A percentile compares a stretch with the other conserved stretches of the same genome.
These are phyloP conservation scores for Piedraia hortae DNA, from an alignment of 2,329 filamentous ascomycete genomes.

Conservation along the genomic window DNA sequence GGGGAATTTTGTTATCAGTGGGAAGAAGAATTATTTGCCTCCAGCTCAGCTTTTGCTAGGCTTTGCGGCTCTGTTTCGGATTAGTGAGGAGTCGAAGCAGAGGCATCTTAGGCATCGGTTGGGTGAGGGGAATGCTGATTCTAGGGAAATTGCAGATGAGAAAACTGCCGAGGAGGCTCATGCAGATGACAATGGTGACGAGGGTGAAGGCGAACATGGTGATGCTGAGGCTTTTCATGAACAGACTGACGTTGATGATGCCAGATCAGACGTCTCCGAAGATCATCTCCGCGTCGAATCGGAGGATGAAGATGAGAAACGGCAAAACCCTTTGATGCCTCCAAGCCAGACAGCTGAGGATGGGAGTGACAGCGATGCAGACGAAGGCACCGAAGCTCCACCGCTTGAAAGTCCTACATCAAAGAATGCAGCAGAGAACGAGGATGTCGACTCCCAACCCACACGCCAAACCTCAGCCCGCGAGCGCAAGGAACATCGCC, in stretches of 20 bases:
- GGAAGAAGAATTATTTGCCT: conserved; percentile 74
- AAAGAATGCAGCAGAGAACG: conserved; percentile 1
- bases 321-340: conserved; percentile 15
- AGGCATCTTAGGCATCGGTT: conserved; percentile 52
- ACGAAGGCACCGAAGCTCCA: conserved; percentile 11
- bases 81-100: conserved; percentile 64
- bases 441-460: conserved; percentile 1
- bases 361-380: conserved; percentile 8
- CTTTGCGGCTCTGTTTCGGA: conserved; percentile 62
- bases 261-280: conserved; percentile 2
- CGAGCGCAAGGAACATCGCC: conserved; percentile 7
- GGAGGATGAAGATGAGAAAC: conserved; percentile 1
- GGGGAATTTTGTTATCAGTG: conserved; percentile 55
- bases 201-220: conserved; percentile 15
- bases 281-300: conserved; percentile 1
- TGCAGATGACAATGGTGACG: conserved; percentile 17
- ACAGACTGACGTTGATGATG: conserved; percentile 4
- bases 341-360: conserved; percentile 2
- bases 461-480: conserved; percentile 3
- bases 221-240: conserved; percentile 10
- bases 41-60: conserved; percentile 70
- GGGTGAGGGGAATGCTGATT: no score
- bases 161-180: conserved; percentile 9
- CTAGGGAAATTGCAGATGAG: conserved; percentile 15
- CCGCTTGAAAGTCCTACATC: not conserved